phyloP scores from a whole-genome alignment of 176 grass and related monocot species.

The Ananas comosus region DNA sequence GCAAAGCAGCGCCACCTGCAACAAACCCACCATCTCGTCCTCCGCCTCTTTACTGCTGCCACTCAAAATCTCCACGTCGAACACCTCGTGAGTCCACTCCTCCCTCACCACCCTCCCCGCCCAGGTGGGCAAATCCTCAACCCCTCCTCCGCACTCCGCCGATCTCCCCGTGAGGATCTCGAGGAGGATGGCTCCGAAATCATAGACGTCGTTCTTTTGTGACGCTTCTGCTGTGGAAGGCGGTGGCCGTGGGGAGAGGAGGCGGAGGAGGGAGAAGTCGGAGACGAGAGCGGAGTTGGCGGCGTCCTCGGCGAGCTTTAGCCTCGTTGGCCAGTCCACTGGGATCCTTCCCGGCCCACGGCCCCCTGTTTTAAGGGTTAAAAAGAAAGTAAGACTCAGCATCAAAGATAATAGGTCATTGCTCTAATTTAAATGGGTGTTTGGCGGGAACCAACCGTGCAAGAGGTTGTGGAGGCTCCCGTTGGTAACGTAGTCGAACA shows the following conservation, averaged over 20 bases:
- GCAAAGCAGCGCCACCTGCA: conserved; percentile 89
- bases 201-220: conserved; percentile 56
- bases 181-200: conserved; percentile 62
- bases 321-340: conserved; percentile 55
- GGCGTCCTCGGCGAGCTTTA: conserved; percentile 67
- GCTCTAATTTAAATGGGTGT: no score
- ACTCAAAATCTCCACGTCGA: conserved; percentile 67
- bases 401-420: no score
- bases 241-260: conserved; percentile 27
- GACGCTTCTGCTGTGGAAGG: not conserved
- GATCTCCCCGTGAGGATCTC: conserved; percentile 70
- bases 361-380: conserved; percentile 37
- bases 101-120: conserved; percentile 44
- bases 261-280: conserved; percentile 71
- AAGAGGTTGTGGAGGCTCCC: conserved; percentile 66
- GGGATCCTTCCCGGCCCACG: conserved; percentile 68
- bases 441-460: conserved; percentile 34
- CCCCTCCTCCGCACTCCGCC: conserved; percentile 16
- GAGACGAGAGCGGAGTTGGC: conserved; percentile 49
- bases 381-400: not conserved
- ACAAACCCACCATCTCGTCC: conserved; percentile 80
- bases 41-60: conserved; percentile 32
- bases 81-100: conserved; percentile 71
- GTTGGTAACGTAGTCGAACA: conserved; percentile 62
- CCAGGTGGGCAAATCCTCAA: conserved; percentile 43